Conservation (phyloP, 305 asterid genomes). For the Fraxinus sp. region DNA sequence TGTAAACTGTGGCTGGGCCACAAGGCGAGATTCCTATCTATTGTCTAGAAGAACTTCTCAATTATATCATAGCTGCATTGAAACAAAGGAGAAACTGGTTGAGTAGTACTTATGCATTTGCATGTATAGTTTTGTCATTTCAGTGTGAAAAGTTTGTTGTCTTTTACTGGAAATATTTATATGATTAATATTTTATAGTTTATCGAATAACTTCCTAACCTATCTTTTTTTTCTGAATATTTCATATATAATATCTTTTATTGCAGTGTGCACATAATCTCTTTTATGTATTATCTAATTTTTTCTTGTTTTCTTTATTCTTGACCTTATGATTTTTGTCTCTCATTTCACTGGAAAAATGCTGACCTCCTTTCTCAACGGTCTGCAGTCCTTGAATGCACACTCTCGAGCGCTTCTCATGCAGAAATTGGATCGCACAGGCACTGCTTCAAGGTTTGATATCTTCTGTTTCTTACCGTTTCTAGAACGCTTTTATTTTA, state of each 20-base stretch:
- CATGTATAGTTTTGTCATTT: background rate
- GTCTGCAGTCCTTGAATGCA: conserved; percentile 65
- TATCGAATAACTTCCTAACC: background rate
- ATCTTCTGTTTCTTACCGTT: background rate
- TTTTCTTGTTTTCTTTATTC: background rate
- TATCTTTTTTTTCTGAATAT: background rate
- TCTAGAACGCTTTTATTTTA: conserved; percentile 11
- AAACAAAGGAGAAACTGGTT: background rate
- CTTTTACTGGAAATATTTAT: background rate
- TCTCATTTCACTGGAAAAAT: conserved; percentile 18
- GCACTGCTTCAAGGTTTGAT: conserved; percentile 55
- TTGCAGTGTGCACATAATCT: background rate
- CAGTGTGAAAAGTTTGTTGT: background rate
- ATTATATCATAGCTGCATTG: background rate
- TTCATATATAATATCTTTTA: background rate
- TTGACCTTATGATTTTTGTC: conserved; percentile 6
- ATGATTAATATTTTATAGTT: background rate
- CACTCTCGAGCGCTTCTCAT: conserved; percentile 60
- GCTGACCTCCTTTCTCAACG: conserved; percentile 21
- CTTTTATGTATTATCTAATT: background rate
- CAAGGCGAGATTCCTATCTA: background rate
- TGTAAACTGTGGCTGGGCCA: background rate
- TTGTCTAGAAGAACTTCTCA: background rate
- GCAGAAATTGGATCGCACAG: conserved; percentile 66
- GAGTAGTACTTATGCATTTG: background rate